phyloP scores from a whole-genome alignment of 345 rosid genomes.

The Anastatica hierochuntica region DNA sequence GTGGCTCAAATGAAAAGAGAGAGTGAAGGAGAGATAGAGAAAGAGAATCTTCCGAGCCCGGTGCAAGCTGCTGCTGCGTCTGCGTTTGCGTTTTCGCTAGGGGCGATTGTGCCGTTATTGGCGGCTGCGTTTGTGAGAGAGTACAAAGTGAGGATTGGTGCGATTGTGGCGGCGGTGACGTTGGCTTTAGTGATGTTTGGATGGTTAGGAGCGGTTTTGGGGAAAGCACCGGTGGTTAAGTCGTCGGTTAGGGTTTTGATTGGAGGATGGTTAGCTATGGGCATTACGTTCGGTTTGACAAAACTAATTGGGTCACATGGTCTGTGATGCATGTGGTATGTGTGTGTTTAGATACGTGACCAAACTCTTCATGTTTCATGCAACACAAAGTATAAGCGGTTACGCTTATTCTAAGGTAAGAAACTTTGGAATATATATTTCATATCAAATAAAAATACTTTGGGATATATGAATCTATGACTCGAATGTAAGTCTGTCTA shows the following conservation, averaged over 20 bases:
- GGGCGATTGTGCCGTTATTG: constrained; percentile 74
- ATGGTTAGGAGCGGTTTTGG: constrained; percentile 67
- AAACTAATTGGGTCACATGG: constrained; percentile 60
- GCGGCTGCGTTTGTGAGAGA: constrained; percentile 64
- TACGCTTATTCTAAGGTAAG: constrained; percentile 9
- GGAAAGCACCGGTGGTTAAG: constrained; percentile 47
- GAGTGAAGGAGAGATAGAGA: constrained; percentile 15
- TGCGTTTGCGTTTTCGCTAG: constrained; percentile 65
- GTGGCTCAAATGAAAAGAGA: constrained; percentile 63
- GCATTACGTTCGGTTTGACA: constrained; percentile 67
- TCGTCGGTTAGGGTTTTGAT: constrained; percentile 62
- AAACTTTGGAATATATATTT: constrained; percentile 10
- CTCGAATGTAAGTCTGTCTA: too few species aligned
- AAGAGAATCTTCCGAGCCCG: constrained; percentile 55
- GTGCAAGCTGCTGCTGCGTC: constrained; percentile 79
- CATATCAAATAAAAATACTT: too few species aligned
- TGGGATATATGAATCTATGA: too few species aligned
- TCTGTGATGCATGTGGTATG: constrained; percentile 18
- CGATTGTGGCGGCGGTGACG: constrained; percentile 46
- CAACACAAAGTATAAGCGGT: constrained; percentile 14
- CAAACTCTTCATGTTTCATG: constrained; percentile 15
- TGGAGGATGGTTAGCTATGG: constrained; percentile 95
- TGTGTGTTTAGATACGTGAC: constrained; percentile 8
- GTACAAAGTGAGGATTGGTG: constrained; percentile 49
- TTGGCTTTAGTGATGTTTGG: constrained; percentile 58